A percentile compares a stretch with the other conserved stretches of the same genome.
Evolutionary conservation across 106 monocot species (phyloP).

Genomic region (Ottelia alismoides): DNA sequence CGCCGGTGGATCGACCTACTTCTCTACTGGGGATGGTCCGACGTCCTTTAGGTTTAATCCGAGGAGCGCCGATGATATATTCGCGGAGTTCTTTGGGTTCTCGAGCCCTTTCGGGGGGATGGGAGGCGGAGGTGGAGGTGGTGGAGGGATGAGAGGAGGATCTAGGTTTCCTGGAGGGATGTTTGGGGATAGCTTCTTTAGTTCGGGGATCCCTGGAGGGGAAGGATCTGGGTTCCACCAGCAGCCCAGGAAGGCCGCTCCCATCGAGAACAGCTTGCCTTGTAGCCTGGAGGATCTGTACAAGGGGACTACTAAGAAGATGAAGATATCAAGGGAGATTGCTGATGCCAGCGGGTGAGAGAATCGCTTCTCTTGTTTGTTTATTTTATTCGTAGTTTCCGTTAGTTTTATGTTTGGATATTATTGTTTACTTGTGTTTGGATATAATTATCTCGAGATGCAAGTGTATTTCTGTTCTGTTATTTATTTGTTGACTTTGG

Average conservation of each 20-base stretch:
- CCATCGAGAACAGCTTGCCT: slow-evolving; percentile 25
- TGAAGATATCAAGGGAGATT: slow-evolving; percentile 49
- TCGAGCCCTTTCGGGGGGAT: slow-evolving; percentile 17
- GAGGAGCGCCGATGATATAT: slow-evolving; percentile 45
- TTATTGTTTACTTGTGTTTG: too few relatives aligned
- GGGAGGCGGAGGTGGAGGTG: too few relatives aligned
- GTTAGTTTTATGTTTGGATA: too few relatives aligned
- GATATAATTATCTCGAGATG: too few relatives aligned
- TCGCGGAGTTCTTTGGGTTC: slow-evolving; percentile 35
- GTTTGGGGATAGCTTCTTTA: slow-evolving; percentile 9
- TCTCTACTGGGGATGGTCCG: slow-evolving; percentile 10
- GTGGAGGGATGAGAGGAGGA: slow-evolving; percentile 5
- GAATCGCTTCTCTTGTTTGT: too few relatives aligned
- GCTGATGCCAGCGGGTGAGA: slow-evolving; percentile 30
- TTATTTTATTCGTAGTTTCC: too few relatives aligned
- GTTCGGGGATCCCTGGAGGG: not conserved
- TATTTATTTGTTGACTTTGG: too few relatives aligned
- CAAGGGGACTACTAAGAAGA: slow-evolving; percentile 41
- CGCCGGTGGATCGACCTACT: slow-evolving; percentile 18
- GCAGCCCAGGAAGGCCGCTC: slow-evolving; percentile 15
- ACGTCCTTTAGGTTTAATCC: slow-evolving; percentile 36
- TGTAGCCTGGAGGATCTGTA: slow-evolving; percentile 49
- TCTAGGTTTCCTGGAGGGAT: slow-evolving; percentile 10
- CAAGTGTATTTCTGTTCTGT: too few relatives aligned
- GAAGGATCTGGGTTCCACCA: not conserved